Conservation (phyloP, 2,329 filamentous ascomycete genomes). For the Colletotrichum somersetense region DNA sequence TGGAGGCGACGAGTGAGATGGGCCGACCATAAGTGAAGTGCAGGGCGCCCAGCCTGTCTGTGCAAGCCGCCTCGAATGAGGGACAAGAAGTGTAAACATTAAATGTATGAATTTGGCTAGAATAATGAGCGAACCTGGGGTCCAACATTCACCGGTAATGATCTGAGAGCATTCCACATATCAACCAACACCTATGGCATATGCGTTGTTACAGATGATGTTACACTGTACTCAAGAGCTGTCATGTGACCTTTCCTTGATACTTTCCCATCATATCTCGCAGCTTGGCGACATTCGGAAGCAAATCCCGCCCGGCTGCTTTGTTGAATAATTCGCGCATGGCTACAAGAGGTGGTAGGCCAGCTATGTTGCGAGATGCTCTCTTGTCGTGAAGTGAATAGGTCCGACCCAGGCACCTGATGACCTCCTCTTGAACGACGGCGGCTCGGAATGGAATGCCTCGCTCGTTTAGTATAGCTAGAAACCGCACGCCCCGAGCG, state of each 20-base stretch:
- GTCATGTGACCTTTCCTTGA: neutral
- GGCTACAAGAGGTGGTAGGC: conserved; percentile 8
- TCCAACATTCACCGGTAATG: conserved; percentile 2
- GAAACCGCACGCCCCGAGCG: conserved; percentile 53
- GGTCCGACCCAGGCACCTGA: conserved; percentile 21
- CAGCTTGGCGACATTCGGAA: conserved; percentile 9
- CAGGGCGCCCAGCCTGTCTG: neutral
- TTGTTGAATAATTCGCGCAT: conserved; percentile 20
- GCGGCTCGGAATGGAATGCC: conserved; percentile 51
- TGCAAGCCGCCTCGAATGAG: neutral
- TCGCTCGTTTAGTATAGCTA: conserved; percentile 51
- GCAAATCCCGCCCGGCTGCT: conserved; percentile 4
- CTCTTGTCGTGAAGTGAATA: neutral
- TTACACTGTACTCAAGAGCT: neutral
- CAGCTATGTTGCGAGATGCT: neutral
- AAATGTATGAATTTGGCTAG: conserved; percentile 44
- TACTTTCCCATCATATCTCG: conserved; percentile 9
- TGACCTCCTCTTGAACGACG: conserved; percentile 32
- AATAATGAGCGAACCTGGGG: conserved; percentile 38
- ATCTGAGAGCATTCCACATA: neutral
- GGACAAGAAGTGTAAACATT: conserved; percentile 43
- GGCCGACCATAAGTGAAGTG: conserved; percentile 10
- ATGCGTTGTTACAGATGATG: neutral
- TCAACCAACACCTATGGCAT: neutral
- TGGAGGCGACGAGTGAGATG: conserved; percentile 45